phyloP scores from a whole-genome alignment of 2,329 filamentous ascomycete species.

The Cercospora sp. region DNA sequence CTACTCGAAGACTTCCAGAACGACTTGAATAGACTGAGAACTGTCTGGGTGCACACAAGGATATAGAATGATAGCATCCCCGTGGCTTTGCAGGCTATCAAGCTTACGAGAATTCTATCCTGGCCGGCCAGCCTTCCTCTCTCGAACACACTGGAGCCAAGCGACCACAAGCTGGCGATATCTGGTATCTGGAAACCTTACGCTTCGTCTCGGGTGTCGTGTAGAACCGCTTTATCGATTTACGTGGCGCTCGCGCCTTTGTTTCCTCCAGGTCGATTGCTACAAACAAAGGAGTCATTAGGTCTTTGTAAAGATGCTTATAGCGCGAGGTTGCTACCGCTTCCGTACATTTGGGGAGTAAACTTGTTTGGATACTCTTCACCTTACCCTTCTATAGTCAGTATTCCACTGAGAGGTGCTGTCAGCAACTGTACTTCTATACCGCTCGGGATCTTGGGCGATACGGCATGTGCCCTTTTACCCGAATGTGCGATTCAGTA shows the following conservation, averaged over 20 bases:
- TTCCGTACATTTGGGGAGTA: background rate
- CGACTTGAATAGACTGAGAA: too few species aligned
- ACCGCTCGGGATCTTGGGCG: background rate
- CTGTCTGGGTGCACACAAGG: too few species aligned
- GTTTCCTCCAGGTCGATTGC: background rate
- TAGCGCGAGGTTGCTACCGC: background rate
- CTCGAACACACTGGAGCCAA: too few species aligned
- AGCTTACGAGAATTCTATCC: too few species aligned
- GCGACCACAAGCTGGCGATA: too few species aligned
- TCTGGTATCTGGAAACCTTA: too few species aligned
- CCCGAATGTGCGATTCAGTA: background rate
- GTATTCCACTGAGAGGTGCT: background rate
- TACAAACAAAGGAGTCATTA: background rate
- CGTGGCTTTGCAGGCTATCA: too few species aligned
- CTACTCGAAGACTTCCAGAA: too few species aligned
- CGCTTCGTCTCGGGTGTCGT: too few species aligned
- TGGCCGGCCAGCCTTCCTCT: too few species aligned
- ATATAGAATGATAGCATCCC: too few species aligned
- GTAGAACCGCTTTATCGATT: background rate
- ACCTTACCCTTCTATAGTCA: background rate
- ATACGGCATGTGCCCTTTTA: background rate
- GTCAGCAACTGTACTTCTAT: background rate
- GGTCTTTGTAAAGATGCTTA: background rate
- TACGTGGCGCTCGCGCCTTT: background rate
- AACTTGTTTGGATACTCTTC: background rate